These are phyloP conservation scores for Penicillium sp. DNA, from an alignment of 2,329 filamentous ascomycete genomes.

Conservation along the genomic window DNA sequence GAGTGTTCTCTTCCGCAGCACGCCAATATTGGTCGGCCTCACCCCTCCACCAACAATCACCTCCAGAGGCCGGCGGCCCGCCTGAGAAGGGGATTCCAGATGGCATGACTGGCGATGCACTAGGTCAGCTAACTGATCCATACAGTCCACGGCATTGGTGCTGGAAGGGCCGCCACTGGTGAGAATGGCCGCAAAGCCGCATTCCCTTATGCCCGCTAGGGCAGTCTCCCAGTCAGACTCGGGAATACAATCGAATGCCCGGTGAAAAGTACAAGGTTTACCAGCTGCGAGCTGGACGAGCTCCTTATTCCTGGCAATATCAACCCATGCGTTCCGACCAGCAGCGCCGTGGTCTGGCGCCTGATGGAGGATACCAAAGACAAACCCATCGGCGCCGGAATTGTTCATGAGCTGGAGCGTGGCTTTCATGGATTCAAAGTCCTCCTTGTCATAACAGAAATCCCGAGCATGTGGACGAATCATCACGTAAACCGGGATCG, in stretches of 20 bases:
- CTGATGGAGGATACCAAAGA: slow-evolving; percentile 53
- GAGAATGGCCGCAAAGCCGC: slow-evolving; percentile 54
- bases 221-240: slow-evolving; percentile 26
- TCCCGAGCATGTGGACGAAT: slow-evolving; percentile 54
- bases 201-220: slow-evolving; percentile 43
- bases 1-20: slow-evolving; percentile 35
- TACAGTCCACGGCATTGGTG: slow-evolving; percentile 41
- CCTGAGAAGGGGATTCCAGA: neutral
- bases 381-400: slow-evolving; percentile 51
- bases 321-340: slow-evolving; percentile 34
- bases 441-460: slow-evolving; percentile 50
- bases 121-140: slow-evolving; percentile 35
- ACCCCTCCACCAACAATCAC: slow-evolving; percentile 59
- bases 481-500: slow-evolving; percentile 57
- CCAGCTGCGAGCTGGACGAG: slow-evolving; percentile 49
- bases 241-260: slow-evolving; percentile 54
- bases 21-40: slow-evolving; percentile 48
- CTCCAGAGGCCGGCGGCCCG: slow-evolving; percentile 28
- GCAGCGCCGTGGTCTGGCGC: slow-evolving; percentile 15
- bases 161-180: slow-evolving; percentile 51
- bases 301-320: slow-evolving; percentile 46
- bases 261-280: slow-evolving; percentile 58
- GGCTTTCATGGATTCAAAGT: slow-evolving; percentile 51
- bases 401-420: slow-evolving; percentile 43
- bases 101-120: slow-evolving; percentile 20